Evolutionary conservation across 768 basidiomycete genomes (phyloP).

Genomic region (Suillus bovinus): DNA sequence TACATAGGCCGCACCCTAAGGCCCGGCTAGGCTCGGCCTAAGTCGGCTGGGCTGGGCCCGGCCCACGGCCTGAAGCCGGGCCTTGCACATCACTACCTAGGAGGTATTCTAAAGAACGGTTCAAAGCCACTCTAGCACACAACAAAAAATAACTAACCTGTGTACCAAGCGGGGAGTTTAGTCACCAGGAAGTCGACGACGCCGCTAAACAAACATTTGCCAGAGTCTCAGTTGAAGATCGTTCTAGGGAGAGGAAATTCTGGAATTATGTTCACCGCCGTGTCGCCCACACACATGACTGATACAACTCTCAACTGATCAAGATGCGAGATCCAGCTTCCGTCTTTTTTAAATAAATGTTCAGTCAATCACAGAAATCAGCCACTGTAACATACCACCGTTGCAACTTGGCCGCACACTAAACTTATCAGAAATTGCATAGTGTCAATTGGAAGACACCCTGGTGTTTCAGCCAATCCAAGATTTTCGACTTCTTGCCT

Average conservation of each 20-base stretch:
- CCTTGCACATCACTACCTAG: too few relatives aligned
- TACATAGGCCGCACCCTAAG: too few relatives aligned
- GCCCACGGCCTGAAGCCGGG: too few relatives aligned
- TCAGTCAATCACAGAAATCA: neutral
- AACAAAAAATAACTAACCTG: slow-evolving; percentile 7
- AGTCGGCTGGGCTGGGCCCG: too few relatives aligned
- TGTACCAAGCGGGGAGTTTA: slow-evolving; percentile 14
- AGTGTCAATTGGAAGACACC: slow-evolving; percentile 8
- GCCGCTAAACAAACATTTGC: slow-evolving; percentile 20
- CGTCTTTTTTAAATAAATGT: neutral
- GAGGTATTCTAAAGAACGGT: slow-evolving; percentile 12
- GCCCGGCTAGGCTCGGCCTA: too few relatives aligned
- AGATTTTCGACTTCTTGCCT: slow-evolving; percentile 6
- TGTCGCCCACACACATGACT: slow-evolving; percentile 15
- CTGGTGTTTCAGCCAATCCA: slow-evolving; percentile 8
- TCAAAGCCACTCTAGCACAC: neutral
- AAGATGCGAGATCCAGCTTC: neutral
- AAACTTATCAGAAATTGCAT: neutral
- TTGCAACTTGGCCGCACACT: neutral
- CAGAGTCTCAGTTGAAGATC: slow-evolving; percentile 7
- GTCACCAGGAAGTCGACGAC: slow-evolving; percentile 15
- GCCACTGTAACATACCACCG: neutral
- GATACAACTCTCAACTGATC: slow-evolving; percentile 6
- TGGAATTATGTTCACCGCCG: slow-evolving; percentile 22
- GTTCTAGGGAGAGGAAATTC: slow-evolving; percentile 25